Evolutionary conservation across 1,284 basidiomycete species (phyloP).

Genomic region (Apiotrichum siamense): DNA sequence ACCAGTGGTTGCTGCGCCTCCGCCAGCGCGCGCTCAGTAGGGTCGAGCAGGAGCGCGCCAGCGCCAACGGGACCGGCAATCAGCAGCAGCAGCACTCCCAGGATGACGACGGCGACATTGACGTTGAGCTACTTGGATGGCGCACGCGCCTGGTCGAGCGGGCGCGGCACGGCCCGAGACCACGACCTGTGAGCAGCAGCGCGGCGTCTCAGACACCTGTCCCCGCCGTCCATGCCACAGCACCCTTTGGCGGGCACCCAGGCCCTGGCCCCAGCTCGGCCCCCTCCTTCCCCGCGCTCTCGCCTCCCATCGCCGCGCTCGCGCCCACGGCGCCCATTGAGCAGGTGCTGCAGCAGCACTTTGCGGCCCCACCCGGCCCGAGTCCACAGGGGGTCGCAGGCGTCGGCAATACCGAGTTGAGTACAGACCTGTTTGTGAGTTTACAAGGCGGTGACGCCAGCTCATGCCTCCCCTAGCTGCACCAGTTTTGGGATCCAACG

Average conservation of each 20-base stretch:
- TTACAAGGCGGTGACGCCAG: background rate
- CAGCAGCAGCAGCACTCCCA: background rate
- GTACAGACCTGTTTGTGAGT: constrained; percentile 11
- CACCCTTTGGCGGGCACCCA: too few relatives aligned
- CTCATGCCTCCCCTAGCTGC: constrained; percentile 23
- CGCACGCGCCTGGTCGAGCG: constrained; percentile 29
- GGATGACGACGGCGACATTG: constrained; percentile 2
- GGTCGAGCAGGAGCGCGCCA: constrained; percentile 10
- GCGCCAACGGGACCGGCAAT: too few relatives aligned
- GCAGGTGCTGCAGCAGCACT: constrained; percentile 16
- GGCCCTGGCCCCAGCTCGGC: background rate
- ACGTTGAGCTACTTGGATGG: constrained; percentile 30
- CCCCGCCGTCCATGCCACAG: background rate
- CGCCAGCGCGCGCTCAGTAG: constrained; percentile 12
- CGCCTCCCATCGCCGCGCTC: background rate
- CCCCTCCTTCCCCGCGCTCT: background rate
- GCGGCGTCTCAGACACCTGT: background rate
- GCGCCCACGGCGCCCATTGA: constrained; percentile 5
- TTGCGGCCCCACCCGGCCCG: background rate
- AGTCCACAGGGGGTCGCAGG: too few relatives aligned
- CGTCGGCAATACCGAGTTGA: background rate
- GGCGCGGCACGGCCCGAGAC: constrained; percentile 8
- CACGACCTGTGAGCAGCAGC: background rate
- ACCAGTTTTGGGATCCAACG: constrained; percentile 37
- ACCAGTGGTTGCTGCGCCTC: constrained; percentile 22